Conservation (phyloP, 2,329 filamentous ascomycete genomes). For the Raffaelea ambrosiae region DNA sequence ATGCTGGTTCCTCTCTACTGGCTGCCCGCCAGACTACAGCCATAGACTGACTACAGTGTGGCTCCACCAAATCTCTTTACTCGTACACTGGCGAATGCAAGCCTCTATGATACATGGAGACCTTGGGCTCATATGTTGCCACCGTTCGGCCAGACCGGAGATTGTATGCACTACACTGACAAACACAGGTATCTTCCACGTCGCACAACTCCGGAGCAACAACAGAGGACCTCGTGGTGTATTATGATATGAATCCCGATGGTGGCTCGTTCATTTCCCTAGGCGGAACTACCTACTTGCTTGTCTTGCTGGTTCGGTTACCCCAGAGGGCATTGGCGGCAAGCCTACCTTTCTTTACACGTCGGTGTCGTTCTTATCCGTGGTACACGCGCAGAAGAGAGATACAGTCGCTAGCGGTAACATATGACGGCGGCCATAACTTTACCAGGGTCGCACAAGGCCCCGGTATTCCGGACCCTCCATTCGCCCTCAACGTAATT, state of each 20-base stretch:
- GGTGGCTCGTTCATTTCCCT: background rate
- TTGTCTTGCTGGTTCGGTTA: background rate
- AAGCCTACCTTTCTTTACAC: constrained; percentile 3
- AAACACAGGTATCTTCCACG: constrained; percentile 1
- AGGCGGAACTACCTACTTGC: constrained; percentile 1
- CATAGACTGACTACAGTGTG: constrained; percentile 1
- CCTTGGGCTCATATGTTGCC: constrained; percentile 1
- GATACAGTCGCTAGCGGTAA: constrained; percentile 2
- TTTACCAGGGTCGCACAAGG: background rate
- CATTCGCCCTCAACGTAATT: constrained; percentile 2
- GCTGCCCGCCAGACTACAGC: background rate
- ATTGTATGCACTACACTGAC: constrained; percentile 3
- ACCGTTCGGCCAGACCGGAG: constrained; percentile 1
- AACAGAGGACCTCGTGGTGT: constrained; percentile 1
- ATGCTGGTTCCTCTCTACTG: background rate
- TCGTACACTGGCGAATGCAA: constrained; percentile 1
- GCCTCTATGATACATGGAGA: background rate
- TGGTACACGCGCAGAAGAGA: constrained; percentile 15
- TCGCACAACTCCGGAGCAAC: constrained; percentile 3
- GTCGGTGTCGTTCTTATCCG: constrained; percentile 1
- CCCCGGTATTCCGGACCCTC: background rate
- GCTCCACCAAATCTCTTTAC: background rate
- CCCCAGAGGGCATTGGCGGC: constrained; percentile 1
- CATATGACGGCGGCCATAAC: constrained; percentile 1
- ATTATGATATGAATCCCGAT: background rate